Conservation (phyloP, 2,329 filamentous ascomycete genomes). For the Basipetospora chlamydospora region DNA sequence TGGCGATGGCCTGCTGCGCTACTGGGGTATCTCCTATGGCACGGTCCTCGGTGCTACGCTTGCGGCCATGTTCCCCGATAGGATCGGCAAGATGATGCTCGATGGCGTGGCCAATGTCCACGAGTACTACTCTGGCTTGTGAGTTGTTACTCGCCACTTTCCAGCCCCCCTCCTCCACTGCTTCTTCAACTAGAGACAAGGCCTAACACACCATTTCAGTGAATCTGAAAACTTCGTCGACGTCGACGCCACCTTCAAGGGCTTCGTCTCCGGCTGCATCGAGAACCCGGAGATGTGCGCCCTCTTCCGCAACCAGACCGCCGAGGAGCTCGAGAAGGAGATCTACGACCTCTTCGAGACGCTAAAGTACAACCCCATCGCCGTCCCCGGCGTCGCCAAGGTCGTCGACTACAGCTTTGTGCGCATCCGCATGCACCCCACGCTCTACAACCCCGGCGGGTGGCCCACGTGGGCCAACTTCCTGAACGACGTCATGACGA, state of each 20-base stretch:
- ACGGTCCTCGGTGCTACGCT: conserved; percentile 22
- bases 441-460: conserved; percentile 28
- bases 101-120: conserved; percentile 20
- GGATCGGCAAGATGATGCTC: conserved; percentile 22
- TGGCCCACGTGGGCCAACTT: conserved; percentile 28
- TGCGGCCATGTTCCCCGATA: conserved; percentile 26
- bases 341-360: conserved; percentile 23
- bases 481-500: conserved; percentile 26
- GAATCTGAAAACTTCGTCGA: conserved; percentile 17
- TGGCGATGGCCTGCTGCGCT: conserved; percentile 22
- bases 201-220: background rate
- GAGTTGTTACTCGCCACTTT: too few relatives aligned
- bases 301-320: conserved; percentile 21
- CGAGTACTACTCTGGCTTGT: conserved; percentile 14
- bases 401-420: conserved; percentile 36
- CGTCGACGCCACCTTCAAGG: conserved; percentile 36
- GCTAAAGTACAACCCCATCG: conserved; percentile 27
- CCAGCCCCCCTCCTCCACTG: too few relatives aligned
- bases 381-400: conserved; percentile 24
- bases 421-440: conserved; percentile 24
- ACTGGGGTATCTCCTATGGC: conserved; percentile 26
- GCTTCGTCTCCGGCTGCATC: conserved; percentile 39
- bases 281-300: conserved; percentile 31
- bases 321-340: conserved; percentile 22
- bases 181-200: too few relatives aligned